These are phyloP conservation scores for Xylariales sp. DNA, from an alignment of 2,329 filamentous ascomycete species.

Conservation along the genomic window DNA sequence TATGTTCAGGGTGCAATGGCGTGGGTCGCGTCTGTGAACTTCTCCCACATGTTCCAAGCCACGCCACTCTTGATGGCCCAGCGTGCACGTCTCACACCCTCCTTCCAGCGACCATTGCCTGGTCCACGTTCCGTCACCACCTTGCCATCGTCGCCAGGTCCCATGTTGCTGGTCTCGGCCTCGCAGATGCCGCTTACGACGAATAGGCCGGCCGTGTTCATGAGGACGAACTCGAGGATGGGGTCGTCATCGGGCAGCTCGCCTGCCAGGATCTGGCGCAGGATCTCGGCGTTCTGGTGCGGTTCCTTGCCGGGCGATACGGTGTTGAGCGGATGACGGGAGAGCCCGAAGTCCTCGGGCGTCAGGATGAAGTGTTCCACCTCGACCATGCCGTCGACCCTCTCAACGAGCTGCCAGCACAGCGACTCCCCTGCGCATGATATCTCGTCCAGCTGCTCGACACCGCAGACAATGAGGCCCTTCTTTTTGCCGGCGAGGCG, in stretches of 20 bases:
- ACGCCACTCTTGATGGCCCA: conserved; percentile 85
- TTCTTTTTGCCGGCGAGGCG: conserved; percentile 72
- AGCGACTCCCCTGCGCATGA: conserved; percentile 84
- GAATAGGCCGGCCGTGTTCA: conserved; percentile 87
- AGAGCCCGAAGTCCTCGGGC: conserved; percentile 84
- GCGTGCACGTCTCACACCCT: conserved; percentile 79
- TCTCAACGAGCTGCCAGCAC: conserved; percentile 74
- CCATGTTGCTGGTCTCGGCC: conserved; percentile 74
- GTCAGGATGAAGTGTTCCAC: conserved; percentile 75
- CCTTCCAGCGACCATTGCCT: conserved; percentile 88
- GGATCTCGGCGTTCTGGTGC: conserved; percentile 78
- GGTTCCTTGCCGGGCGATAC: conserved; percentile 86
- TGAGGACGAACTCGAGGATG: conserved; percentile 86
- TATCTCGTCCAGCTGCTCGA: conserved; percentile 93
- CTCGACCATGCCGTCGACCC: conserved; percentile 37
- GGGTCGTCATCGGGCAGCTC: conserved; percentile 73
- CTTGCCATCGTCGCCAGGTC: conserved; percentile 71
- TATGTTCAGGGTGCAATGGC: too few species aligned
- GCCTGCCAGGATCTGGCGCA: conserved; percentile 71
- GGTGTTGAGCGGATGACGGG: conserved; percentile 65
- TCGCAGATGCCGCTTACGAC: conserved; percentile 86
- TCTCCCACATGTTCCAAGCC: conserved; percentile 77
- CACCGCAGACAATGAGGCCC: conserved; percentile 86
- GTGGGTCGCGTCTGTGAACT: conserved; percentile 82
- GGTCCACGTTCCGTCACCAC: conserved; percentile 81